A percentile compares a stretch with the other conserved stretches of the same genome.
Conservation (phyloP, 768 basidiomycete species). For the Suillus weaverae region DNA sequence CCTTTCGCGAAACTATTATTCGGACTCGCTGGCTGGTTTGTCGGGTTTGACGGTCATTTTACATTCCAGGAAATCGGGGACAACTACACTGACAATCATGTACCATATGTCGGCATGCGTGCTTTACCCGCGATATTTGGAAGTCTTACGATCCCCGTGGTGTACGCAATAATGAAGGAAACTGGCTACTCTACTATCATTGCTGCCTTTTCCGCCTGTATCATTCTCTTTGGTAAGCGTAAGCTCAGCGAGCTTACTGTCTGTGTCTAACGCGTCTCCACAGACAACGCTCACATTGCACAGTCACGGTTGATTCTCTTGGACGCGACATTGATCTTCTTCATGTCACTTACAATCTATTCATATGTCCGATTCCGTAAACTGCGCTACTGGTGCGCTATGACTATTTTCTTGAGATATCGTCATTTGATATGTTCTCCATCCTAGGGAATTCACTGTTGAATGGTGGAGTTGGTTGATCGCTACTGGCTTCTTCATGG, state of each 20-base stretch:
- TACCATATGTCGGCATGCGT: slow-evolving; percentile 93
- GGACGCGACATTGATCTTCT: slow-evolving; percentile 92
- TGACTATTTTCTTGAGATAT: background rate
- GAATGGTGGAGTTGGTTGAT: slow-evolving; percentile 96
- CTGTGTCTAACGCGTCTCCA: slow-evolving; percentile 8
- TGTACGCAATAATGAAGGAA: slow-evolving; percentile 98
- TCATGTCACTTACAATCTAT: slow-evolving; percentile 92
- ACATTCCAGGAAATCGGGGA: slow-evolving; percentile 95
- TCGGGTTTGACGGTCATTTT: slow-evolving; percentile 94
- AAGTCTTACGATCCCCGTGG: slow-evolving; percentile 84
- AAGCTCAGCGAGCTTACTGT: background rate
- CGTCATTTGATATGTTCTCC: slow-evolving; percentile 9
- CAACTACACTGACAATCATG: slow-evolving; percentile 80
- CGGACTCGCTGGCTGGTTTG: slow-evolving; percentile 93
- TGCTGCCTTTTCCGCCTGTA: slow-evolving; percentile 82
- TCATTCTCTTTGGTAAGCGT: slow-evolving; percentile 84
- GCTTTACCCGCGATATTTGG: slow-evolving; percentile 90
- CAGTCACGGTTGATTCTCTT: slow-evolving; percentile 97
- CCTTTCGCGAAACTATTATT: slow-evolving; percentile 95
- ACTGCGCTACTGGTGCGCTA: slow-evolving; percentile 76
- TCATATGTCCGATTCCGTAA: slow-evolving; percentile 94
- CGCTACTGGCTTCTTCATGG: slow-evolving; percentile 89
- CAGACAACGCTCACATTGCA: slow-evolving; percentile 94
- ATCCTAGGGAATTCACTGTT: slow-evolving; percentile 73
- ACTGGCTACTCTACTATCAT: slow-evolving; percentile 92